Conservation (phyloP, 192 early-diverging fungal species). For the Oehlia diaphana region DNA sequence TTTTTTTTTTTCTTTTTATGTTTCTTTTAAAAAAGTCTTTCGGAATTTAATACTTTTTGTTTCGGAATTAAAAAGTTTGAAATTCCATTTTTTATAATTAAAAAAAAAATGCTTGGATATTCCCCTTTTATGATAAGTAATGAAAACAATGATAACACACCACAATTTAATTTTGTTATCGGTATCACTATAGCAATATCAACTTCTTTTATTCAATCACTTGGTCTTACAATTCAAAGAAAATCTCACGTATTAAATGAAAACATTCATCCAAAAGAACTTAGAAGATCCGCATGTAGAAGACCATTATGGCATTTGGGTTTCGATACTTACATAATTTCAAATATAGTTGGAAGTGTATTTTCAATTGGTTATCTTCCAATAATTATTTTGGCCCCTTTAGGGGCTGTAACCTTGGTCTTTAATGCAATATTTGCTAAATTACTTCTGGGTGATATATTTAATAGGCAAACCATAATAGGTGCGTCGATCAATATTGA, state of each 20-base stretch:
- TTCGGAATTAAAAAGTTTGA: no score
- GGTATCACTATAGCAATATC: constrained; percentile 63
- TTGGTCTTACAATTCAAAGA: constrained; percentile 74
- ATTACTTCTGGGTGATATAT: constrained; percentile 60
- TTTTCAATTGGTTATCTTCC: constrained; percentile 77
- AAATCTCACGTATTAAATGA: constrained; percentile 70
- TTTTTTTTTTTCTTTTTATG: no score
- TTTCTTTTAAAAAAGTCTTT: no score
- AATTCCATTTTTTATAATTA: not conserved
- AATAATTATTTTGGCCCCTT: constrained; percentile 74
- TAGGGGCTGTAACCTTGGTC: constrained; percentile 72
- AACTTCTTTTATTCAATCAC: constrained; percentile 72
- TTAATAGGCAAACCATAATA: constrained; percentile 56
- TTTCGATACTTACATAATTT: constrained; percentile 64
- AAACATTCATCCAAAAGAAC: constrained; percentile 47
- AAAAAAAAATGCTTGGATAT: not conserved
- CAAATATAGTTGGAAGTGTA: constrained; percentile 68
- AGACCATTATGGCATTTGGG: constrained; percentile 69
- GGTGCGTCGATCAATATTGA: constrained; percentile 37
- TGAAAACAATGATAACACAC: not conserved
- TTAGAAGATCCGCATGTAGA: constrained; percentile 48
- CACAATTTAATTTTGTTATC: constrained; percentile 38
- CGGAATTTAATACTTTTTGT: no score
- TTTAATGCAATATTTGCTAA: constrained; percentile 77
- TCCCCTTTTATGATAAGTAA: not conserved